Evolutionary conservation across 2,329 filamentous ascomycete species (phyloP).

Genomic region (Phaeosphaeriaceae sp.): DNA sequence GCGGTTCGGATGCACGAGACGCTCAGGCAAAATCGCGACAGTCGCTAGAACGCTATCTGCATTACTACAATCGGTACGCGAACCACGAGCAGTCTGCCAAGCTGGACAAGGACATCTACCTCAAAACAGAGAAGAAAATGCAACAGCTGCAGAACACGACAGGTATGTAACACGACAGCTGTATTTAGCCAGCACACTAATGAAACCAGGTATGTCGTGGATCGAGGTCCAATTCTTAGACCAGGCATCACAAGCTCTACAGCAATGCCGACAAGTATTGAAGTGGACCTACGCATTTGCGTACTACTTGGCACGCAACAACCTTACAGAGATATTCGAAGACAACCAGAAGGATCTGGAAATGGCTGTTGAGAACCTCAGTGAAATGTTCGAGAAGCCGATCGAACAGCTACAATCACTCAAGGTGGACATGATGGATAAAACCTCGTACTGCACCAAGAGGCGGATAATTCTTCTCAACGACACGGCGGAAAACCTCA

Average conservation of each 20-base stretch:
- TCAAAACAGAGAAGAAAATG: conserved; percentile 99
- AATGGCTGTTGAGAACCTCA: conserved; percentile 93
- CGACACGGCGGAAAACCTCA: conserved; percentile 91
- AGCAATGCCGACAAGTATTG: conserved; percentile 95
- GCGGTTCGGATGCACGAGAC: conserved; percentile 85
- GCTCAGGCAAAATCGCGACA: conserved; percentile 90
- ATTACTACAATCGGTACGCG: conserved; percentile 99
- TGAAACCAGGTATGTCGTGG: conserved; percentile 75
- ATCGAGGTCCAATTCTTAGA: conserved; percentile 98
- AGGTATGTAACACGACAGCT: conserved; percentile 62
- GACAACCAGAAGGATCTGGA: conserved; percentile 98
- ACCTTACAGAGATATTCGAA: conserved; percentile 95
- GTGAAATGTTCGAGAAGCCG: conserved; percentile 99
- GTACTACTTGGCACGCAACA: conserved; percentile 95
- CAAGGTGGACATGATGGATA: conserved; percentile 98
- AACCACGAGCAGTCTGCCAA: conserved; percentile 98
- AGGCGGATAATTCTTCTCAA: conserved; percentile 86
- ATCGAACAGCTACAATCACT: conserved; percentile 83
- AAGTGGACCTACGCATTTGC: conserved; percentile 99
- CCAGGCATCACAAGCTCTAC: conserved; percentile 88
- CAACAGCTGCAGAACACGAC: conserved; percentile 91
- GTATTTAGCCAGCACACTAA: not conserved
- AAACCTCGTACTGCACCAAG: conserved; percentile 96
- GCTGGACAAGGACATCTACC: conserved; percentile 92
- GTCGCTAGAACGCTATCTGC: conserved; percentile 92